phyloP scores from a whole-genome alignment of 2,329 filamentous ascomycete species.

The Celoporthe dispersa region DNA sequence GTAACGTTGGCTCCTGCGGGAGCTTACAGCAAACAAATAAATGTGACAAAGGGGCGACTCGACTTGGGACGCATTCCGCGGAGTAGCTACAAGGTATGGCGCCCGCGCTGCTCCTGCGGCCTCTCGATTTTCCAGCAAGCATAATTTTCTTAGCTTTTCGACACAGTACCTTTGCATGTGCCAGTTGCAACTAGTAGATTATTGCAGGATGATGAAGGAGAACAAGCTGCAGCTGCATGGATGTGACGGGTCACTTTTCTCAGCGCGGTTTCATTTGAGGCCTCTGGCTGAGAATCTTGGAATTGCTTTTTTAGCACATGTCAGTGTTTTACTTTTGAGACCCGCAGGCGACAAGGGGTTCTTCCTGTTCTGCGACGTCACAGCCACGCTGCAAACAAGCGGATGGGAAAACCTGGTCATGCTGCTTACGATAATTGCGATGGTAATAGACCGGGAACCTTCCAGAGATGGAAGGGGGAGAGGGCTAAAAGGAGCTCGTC shows the following conservation, averaged over 20 bases:
- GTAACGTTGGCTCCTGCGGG: neutral
- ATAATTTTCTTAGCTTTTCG: neutral
- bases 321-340: neutral
- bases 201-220: neutral
- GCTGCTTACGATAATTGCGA: neutral
- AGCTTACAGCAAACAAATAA: no score
- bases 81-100: neutral
- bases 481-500: no score
- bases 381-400: neutral
- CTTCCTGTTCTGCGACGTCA: neutral
- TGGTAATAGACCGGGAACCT: neutral
- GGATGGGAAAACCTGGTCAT: neutral
- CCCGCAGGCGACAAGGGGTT: neutral
- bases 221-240: neutral
- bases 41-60: no score
- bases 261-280: neutral
- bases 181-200: neutral
- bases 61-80: neutral
- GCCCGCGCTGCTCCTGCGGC: constrained; percentile 4
- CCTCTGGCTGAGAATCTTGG: neutral
- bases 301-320: neutral
- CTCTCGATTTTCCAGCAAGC: neutral
- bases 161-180: neutral
- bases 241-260: neutral
- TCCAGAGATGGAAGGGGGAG: neutral